Evolutionary conservation across 1,284 basidiomycete species (phyloP).

Genomic region (Coniophora puteana): DNA sequence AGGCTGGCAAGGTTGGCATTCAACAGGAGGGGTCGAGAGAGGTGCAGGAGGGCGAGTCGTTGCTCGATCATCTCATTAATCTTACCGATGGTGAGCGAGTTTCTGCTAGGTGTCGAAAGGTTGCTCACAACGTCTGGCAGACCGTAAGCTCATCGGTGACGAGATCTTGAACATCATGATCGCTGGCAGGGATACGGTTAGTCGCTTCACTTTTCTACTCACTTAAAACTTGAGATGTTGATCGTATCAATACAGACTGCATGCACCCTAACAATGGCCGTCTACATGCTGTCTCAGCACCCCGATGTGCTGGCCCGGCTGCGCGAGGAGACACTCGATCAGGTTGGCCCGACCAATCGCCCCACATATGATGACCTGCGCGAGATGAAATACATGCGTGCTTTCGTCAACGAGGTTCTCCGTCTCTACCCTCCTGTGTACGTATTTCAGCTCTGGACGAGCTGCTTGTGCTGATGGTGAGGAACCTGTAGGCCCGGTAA

Average conservation of each 20-base stretch:
- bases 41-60: slow-evolving; percentile 22
- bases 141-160: slow-evolving; percentile 36
- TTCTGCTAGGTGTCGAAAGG: background rate
- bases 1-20: slow-evolving; percentile 11
- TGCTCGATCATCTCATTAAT: slow-evolving; percentile 28
- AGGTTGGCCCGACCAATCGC: slow-evolving; percentile 38
- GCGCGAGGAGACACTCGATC: slow-evolving; percentile 49
- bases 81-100: slow-evolving; percentile 21
- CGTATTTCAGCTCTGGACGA: slow-evolving; percentile 13
- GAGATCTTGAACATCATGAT: slow-evolving; percentile 49
- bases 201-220: slow-evolving; percentile 7
- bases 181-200: slow-evolving; percentile 49
- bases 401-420: slow-evolving; percentile 60
- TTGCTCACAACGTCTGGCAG: slow-evolving; percentile 10
- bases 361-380: slow-evolving; percentile 52
- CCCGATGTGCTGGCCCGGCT: slow-evolving; percentile 43
- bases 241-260: slow-evolving; percentile 38
- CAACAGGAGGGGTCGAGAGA: slow-evolving; percentile 13
- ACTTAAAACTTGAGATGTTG: background rate
- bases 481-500: too few species aligned
- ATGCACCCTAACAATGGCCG: slow-evolving; percentile 44
- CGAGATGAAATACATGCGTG: slow-evolving; percentile 56
- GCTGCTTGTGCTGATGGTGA: background rate
- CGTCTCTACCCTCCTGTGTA: slow-evolving; percentile 63
- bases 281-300: slow-evolving; percentile 55